Base-by-base conservation (phyloP, 345 rosid genomes). In the Arabidopsis suecica region DNA sequence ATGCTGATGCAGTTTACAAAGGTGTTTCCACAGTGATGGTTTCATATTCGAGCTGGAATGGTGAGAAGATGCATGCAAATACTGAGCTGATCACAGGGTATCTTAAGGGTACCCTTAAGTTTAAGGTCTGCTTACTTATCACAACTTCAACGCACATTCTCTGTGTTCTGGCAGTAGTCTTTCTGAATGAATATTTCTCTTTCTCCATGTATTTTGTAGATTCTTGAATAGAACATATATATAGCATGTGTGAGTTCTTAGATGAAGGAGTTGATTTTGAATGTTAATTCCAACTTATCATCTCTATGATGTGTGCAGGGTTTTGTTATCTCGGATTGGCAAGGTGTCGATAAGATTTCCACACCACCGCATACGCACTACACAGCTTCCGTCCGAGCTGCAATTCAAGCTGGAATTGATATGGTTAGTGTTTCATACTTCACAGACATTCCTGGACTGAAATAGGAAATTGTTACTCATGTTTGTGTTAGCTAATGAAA, bases 41-140 rank as follows among this genome's bases (percentile, higher is more conserved):
- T 71, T 95, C 99, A 13, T 95, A 92, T 84, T 88, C 99, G 20
- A 95, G 99, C 88, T 88, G 87, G 92, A 95, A 95, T 64, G 99
- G 97, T 41, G 80, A 81, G 71, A 95, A 95, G 85, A 95, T 95
- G 99, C 99, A 95, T 68, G 90, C 97, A 45, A 85, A 92, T 49
- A 88, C 63, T 42, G 79, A 90, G 13, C 78, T 91, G 9, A 74
- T 94, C 62, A 86, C 97, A 45, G 97, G 91, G 34, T 84, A 86
- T 69, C 97, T 95, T 57, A 95, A 95, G 88, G 75, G 79, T 76
- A 84, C 85, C 20, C 97, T 95, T 68, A 86, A 80, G 32, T 95
- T 90, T 77, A 90, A 85, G 89, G 97, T 94, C 71, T 69, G 68
- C 9, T 14, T 81, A 22, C 36, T 60, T 25, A 7, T 18, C 16